Percentiles rank a stretch among this genome's conserved stretches.
Conservation (phyloP, 2,329 filamentous ascomycete species). For the Bipolaris gigantea region DNA sequence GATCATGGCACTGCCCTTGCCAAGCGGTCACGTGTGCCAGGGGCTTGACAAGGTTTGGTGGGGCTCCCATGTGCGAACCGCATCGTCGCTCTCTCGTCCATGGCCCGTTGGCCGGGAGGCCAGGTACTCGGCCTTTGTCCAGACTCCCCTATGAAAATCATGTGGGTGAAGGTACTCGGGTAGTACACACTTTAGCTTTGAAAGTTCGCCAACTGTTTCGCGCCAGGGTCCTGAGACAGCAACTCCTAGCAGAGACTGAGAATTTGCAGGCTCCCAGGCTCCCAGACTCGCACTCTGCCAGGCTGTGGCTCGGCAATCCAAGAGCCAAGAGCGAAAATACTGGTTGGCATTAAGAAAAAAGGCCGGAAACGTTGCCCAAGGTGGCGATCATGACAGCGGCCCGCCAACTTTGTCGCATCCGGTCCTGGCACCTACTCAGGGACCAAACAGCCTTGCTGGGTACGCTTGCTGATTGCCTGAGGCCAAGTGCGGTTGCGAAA, state of each 20-base stretch:
- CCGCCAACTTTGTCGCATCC: neutral
- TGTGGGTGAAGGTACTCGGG: too few species aligned
- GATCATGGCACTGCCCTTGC: neutral
- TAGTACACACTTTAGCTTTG: too few species aligned
- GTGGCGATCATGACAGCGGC: conserved; percentile 1
- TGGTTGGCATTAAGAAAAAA: conserved; percentile 3
- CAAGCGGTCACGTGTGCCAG: conserved; percentile 1
- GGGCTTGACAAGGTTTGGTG: conserved; percentile 3
- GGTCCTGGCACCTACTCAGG: neutral
- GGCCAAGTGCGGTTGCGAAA: neutral
- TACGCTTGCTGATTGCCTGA: neutral
- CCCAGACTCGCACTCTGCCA: neutral
- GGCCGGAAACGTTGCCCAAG: neutral
- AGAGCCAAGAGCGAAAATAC: neutral
- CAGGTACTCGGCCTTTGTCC: neutral
- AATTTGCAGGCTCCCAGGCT: too few species aligned
- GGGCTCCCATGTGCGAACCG: conserved; percentile 1
- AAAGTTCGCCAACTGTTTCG: conserved; percentile 3
- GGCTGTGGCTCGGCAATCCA: neutral
- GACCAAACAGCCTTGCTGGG: neutral
- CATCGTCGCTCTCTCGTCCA: neutral
- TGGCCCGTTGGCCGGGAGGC: neutral
- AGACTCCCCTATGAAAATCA: too few species aligned
- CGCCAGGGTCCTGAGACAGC: conserved; percentile 2
- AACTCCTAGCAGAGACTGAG: neutral